Evolutionary conservation across 345 rosid species (phyloP), one percentile per base, ranked within the genome.

Genomic region (Eucalyptus pauciflora): DNA sequence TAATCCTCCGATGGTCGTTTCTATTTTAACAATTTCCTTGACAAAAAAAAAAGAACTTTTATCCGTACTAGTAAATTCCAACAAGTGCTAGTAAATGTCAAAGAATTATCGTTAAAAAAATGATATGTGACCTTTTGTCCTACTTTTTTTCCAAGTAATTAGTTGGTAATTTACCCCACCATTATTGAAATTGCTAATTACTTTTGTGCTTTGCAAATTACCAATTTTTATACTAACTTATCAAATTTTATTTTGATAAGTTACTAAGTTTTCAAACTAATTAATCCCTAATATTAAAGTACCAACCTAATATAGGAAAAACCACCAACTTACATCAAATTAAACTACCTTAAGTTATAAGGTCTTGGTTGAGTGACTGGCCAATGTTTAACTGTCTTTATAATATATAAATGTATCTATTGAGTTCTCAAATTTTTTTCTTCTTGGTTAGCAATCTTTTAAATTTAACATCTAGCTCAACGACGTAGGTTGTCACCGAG

Each of bases 131-230:
- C 6, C 0, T 67, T 31, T 69, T 33, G 58, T 52, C 58, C 24
- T 69, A 8, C 1, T 16, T 69, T 8, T 69, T 69, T 69, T 31
- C 11, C 43, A 31, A 31, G 31, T 67, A 31, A 69, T 37, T 69
- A 7, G 24, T 16, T 69, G 43, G 22, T 8, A 31, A 69, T 0
- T 69, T 16, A 31, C 4, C 12, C 6, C 43, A 8, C 43, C 0
- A 3, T 69, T 69, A 31, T 31, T 31, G 24, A 69, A 16, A 69
- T 69, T 69, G 0, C 43, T 18, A 31, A 31, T 31, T 31, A 31
- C 2, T n/a, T 31, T 67, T 67, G 79, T 67, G 0, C 41, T 31
- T 15, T 31, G 43, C 22, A 31, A 16, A 15, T 31, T 31, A 31
- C 43, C 22, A 69, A 69, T 31, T 69, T 69, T 31, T 16, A 33